These are phyloP conservation scores for Chytriomyces sp. DNA, from an alignment of 192 early-diverging fungal genomes.

Conservation along the genomic window DNA sequence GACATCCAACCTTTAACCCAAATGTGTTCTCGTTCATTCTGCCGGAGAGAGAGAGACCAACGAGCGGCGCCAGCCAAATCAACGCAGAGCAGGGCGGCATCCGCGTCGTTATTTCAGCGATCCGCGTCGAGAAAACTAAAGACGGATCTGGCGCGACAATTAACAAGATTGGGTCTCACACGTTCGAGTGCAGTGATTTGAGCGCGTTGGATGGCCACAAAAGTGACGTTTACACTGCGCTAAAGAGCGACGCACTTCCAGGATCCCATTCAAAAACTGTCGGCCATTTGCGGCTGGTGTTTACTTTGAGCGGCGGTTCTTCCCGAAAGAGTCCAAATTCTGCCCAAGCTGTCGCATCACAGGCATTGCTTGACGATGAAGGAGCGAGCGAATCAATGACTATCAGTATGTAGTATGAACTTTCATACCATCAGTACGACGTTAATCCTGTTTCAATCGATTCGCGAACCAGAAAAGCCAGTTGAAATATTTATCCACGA, in stretches of 20 bases:
- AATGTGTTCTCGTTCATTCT: constrained; percentile 16
- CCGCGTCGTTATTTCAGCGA: constrained; percentile 1
- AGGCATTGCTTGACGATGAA: no score
- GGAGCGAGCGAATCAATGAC: no score
- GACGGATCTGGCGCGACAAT: constrained; percentile 9
- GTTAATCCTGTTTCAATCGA: no score
- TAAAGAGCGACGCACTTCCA: constrained; percentile 1
- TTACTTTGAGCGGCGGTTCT: neutral
- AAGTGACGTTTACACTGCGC: neutral
- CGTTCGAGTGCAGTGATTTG: neutral
- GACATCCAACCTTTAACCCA: constrained; percentile 20
- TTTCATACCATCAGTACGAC: no score
- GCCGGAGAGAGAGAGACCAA: neutral
- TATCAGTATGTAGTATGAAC: no score
- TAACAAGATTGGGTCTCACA: neutral
- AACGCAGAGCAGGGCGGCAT: neutral
- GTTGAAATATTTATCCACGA: neutral
- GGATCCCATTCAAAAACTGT: constrained; percentile 11
- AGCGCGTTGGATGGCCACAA: neutral
- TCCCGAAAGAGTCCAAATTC: no score
- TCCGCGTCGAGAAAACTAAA: constrained; percentile 6
- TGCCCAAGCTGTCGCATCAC: no score
- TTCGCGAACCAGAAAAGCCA: no score
- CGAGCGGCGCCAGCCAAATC: neutral
- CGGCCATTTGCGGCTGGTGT: constrained; percentile 6